phyloP scores from a whole-genome alignment of 805 yeast genomes.

The Saturnispora mendoncae region DNA sequence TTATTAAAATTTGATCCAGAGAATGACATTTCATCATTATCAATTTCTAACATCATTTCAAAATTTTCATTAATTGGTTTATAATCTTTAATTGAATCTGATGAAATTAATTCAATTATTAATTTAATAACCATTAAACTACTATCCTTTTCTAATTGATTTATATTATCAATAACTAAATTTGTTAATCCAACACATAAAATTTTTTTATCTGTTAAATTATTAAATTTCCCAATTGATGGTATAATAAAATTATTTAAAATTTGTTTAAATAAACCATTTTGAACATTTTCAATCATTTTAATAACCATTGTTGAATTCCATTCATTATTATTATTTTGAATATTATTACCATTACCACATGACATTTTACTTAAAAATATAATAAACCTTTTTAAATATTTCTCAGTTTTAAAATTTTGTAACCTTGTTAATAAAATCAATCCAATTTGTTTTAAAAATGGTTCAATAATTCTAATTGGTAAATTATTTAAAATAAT shows the following conservation, averaged over 20 bases:
- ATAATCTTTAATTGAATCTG: constrained; percentile 29
- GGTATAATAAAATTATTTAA: constrained; percentile 43
- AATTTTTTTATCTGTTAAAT: constrained; percentile 36
- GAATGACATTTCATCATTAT: constrained; percentile 52
- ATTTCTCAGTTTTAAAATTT: constrained; percentile 73
- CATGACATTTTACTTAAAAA: constrained; percentile 38
- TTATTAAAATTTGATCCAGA: constrained; percentile 73
- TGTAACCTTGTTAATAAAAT: constrained; percentile 75
- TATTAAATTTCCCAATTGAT: constrained; percentile 34
- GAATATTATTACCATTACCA: too few relatives aligned
- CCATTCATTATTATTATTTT: too few relatives aligned
- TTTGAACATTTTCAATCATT: constrained; percentile 68
- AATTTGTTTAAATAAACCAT: constrained; percentile 45
- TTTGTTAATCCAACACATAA: constrained; percentile 42
- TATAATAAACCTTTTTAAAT: constrained; percentile 57
- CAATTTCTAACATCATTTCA: constrained; percentile 52
- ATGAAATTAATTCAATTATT: constrained; percentile 30
- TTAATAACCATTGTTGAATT: constrained; percentile 41
- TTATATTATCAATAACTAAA: constrained; percentile 35
- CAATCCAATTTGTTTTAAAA: constrained; percentile 62
- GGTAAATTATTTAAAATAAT: constrained; percentile 54
- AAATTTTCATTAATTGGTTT: constrained; percentile 30
- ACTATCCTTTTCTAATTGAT: constrained; percentile 29
- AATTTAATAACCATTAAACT: constrained; percentile 36
- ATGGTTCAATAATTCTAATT: constrained; percentile 39